These are phyloP conservation scores for Halophytophthora batemanensis DNA, from an alignment of 352 stramenopile genomes.

Conservation along the genomic window DNA sequence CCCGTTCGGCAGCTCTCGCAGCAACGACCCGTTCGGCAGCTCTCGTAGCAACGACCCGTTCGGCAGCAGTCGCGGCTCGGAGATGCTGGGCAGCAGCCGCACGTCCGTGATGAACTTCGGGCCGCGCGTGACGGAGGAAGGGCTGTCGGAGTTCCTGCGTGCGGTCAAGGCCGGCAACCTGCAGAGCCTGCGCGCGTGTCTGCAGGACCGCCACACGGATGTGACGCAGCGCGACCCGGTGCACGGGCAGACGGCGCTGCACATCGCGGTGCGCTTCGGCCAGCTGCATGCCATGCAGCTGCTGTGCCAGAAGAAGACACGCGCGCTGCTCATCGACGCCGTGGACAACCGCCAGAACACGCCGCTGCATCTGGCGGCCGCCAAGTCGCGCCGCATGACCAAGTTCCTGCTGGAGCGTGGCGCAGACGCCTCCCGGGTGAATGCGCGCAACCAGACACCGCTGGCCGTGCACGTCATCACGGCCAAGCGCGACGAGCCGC, in stretches of 20 bases:
- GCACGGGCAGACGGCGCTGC: slow-evolving; percentile 74
- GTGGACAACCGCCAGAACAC: slow-evolving; percentile 77
- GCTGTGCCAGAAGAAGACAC: slow-evolving; percentile 63
- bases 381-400: slow-evolving; percentile 79
- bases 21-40: slow-evolving; percentile 23
- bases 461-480: slow-evolving; percentile 80
- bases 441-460: slow-evolving; percentile 70
- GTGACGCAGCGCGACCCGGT: slow-evolving; percentile 61
- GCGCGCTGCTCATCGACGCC: slow-evolving; percentile 59
- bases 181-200: slow-evolving; percentile 42
- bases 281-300: slow-evolving; percentile 72
- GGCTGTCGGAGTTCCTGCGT: slow-evolving; percentile 56
- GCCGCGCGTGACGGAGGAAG: slow-evolving; percentile 49
- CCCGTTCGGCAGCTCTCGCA: slow-evolving; percentile 12
- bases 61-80: slow-evolving; percentile 17
- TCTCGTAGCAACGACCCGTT: slow-evolving; percentile 19
- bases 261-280: slow-evolving; percentile 76
- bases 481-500: slow-evolving; percentile 65
- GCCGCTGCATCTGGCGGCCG: slow-evolving; percentile 69
- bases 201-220: slow-evolving; percentile 62
- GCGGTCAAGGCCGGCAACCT: slow-evolving; percentile 69
- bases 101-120: slow-evolving; percentile 44
- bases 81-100: slow-evolving; percentile 32
- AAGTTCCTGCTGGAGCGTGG: slow-evolving; percentile 79
- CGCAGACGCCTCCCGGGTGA: slow-evolving; percentile 55